Evolutionary conservation across 768 basidiomycete species (phyloP).

Genomic region (Russula brevipes): DNA sequence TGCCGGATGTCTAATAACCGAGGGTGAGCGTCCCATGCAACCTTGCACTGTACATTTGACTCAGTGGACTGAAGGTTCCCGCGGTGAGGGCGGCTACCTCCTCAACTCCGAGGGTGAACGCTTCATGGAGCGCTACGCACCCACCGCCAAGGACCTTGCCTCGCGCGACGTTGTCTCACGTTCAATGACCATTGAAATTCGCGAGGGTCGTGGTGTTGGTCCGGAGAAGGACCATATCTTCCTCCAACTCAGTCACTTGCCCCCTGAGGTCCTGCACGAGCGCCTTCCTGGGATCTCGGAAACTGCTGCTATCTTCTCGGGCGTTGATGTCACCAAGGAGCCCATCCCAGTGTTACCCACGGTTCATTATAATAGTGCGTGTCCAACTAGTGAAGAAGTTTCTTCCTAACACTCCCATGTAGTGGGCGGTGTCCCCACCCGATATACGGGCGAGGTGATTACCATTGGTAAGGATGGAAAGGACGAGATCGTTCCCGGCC

Average conservation of each 20-base stretch:
- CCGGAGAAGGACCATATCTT: slow-evolving; percentile 97
- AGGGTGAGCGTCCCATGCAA: slow-evolving; percentile 50
- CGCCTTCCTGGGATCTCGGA: slow-evolving; percentile 98
- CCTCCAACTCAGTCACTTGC: slow-evolving; percentile 95
- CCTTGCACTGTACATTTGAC: background rate
- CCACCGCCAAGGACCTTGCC: slow-evolving; percentile 98
- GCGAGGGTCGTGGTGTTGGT: slow-evolving; percentile 98
- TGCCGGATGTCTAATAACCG: slow-evolving; percentile 97
- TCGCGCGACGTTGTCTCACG: slow-evolving; percentile 99
- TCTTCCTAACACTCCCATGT: slow-evolving; percentile 24
- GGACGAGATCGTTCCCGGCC: slow-evolving; percentile 89
- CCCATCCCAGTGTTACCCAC: slow-evolving; percentile 98
- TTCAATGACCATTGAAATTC: slow-evolving; percentile 98
- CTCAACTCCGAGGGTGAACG: slow-evolving; percentile 98
- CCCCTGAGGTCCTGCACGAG: slow-evolving; percentile 92
- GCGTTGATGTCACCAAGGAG: slow-evolving; percentile 99
- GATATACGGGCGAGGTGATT: slow-evolving; percentile 95
- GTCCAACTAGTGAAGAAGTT: background rate
- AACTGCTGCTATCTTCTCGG: slow-evolving; percentile 97
- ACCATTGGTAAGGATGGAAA: slow-evolving; percentile 85
- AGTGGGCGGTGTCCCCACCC: slow-evolving; percentile 99
- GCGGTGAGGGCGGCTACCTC: slow-evolving; percentile 98
- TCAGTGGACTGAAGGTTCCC: slow-evolving; percentile 60
- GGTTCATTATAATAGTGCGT: slow-evolving; percentile 96
- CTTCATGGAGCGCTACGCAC: slow-evolving; percentile 99